Base-by-base conservation (phyloP, 73 alveolate genomes). In the Blepharisma stoltei region DNA sequence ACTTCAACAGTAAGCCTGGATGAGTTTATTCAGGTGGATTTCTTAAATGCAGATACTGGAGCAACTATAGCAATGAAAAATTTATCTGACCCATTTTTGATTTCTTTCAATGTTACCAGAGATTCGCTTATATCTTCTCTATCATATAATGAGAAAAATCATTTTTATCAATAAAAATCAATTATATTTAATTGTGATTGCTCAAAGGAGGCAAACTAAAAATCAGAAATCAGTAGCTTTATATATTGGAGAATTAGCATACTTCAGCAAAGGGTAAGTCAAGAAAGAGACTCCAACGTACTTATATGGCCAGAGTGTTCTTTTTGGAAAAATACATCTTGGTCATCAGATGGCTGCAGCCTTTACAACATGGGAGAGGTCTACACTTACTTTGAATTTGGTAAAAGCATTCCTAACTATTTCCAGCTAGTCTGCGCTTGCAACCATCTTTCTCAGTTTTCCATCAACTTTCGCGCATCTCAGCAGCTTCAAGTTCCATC, bases 381-480 rank as follows among this genome's bases (percentile, higher is more conserved):
- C 23, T 60, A 60, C 23, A 9, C 49, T n/a, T 60, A 60, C 45
- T 60, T 60, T 25, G 73, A 60, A 14, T 60, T 14, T 32, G 41
- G 41, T 25, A 14, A 20, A n/a, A 25, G 46, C 45, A 60, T 60
- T 25, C 73, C 73, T 1, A 38, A 60, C 18, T 14, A 11, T 60
- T 60, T 60, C 46, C 14, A n/a, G 23, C 14, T 60, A 1, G 46
- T 20, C 14, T 60, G 73, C 5, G 14, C 73, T 20, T 60, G 73
- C 23, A 60, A 60, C 45, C 73, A 60, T 60, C 45, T 60, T 11
- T 60, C 73, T 5, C 73, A 60, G 5, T 60, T 60, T 60, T 60
- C 73, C 14, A 38, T 60, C 14, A 60, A 25, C 5, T 60, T 60
- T 4, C 14, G 18, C 2, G 14, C 73, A 60, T 14, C 73, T 25